Base-by-base conservation (phyloP, 805 yeast species). In the Blastobotrys muscicola region DNA sequence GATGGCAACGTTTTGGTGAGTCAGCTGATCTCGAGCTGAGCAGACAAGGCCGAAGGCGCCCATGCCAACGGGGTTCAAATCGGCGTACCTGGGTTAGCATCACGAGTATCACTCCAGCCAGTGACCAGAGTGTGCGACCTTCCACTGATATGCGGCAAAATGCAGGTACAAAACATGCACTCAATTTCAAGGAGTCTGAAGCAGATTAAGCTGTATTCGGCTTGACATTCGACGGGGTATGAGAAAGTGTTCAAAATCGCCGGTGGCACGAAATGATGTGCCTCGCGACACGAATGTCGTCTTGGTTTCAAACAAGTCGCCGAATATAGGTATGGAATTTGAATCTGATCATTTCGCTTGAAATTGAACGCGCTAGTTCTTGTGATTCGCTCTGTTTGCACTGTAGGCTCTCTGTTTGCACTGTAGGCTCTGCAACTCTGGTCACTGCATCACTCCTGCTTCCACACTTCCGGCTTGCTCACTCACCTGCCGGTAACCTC, bases 31-130 rank as follows among this genome's bases (percentile, higher is more conserved):
- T 45, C 81, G 77, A 1, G 98, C 99, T 7, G 96, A 86, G 61
- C 98, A 92, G 33, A 92, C 99, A 13, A 92, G 73, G 4, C 99
- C 99, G 61, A 92, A 92, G 6, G 98, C 98, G 20, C 99, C 99
- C 99, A 92, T 92, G 0, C 99, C 99, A 41, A 92, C 96, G 1
- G 99, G 98, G 58, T 87, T 90, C 49, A 92, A 72, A 59, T 90
- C 95, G 3, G 85, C 76, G 67, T 92, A 92, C 26, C 26, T 20
- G 26, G 6, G 26, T 20, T 20, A 20, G 26, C 26, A 20, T 20
- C 26, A 51, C 96, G 68, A 56, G 77, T 41, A 10, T 20, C 26
- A 20, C 26, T 6, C 6, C 6, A 20, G 26, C 26, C 4, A 20
- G 26, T 20, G 26, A 20, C 30, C 30, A 26, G 5, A 26, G 32